Base-by-base conservation (phyloP, 169 alveolate genomes). In the Plasmodium vinckei region DNA sequence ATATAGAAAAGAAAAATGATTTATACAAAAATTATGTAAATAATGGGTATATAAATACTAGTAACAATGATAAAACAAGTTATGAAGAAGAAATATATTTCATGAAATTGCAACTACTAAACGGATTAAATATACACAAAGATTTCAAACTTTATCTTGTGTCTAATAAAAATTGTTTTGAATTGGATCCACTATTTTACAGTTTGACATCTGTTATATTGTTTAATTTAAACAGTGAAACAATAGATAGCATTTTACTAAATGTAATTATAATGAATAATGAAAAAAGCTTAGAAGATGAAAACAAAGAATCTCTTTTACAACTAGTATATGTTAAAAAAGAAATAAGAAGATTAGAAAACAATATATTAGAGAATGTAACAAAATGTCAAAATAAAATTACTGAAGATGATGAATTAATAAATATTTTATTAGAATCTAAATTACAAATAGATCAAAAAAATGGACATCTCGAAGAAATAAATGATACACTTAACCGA, bases 361-460 rank as follows among this genome's bases (percentile, higher is more conserved):
- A 86, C 13, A 86, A 68, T 53, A 59, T 86, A 9, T 57, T 86
- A 86, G 91, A 86, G 25, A 33, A 86, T 69, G 54, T 86, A 86
- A 86, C 87, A 9, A 86, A 70, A 61, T 59, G 91, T 42, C 46
- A 68, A 59, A 65, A 71, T 9, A 86, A 86, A 86, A 86, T 86
- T 47, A 86, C 87, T 10, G 87, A 86, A 69, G 91, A 86, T 86
- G 87, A 68, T 23, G 33, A 86, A 23, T 72, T 86, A 53, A 86
- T 86, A 57, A 86, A 86, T 15, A 68, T 86, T 47, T 69, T 86
- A 23, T 64, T 86, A 86, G 27, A 86, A 63, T 86, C 87, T 13
- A 86, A 86, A 25, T 57, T 53, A n/a, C 71, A 86, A 69, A 86
- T 86, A 57, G 87, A 86, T 59, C 87, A 86, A 57, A 70, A 71